These are phyloP conservation scores for Escovopsis sp. DNA, from an alignment of 2,329 filamentous ascomycete species.

Conservation along the genomic window DNA sequence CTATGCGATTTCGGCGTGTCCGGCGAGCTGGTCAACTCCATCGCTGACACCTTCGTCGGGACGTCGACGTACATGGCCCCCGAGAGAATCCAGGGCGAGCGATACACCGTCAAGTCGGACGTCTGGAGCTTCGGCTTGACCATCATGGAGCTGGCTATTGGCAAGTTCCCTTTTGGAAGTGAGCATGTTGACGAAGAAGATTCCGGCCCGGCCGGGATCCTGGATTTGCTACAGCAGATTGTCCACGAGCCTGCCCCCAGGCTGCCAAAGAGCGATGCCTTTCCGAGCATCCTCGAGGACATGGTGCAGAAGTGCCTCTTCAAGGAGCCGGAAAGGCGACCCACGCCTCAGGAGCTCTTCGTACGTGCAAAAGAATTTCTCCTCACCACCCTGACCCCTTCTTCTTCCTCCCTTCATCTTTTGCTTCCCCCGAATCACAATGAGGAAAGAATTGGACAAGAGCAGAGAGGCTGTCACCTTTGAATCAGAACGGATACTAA, in stretches of 20 bases:
- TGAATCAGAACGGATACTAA: too few species aligned
- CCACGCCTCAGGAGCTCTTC: slow-evolving; percentile 85
- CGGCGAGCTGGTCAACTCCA: slow-evolving; percentile 91
- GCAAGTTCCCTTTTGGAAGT: slow-evolving; percentile 83
- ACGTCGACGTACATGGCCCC: slow-evolving; percentile 99
- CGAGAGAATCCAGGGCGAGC: slow-evolving; percentile 90
- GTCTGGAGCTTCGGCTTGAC: slow-evolving; percentile 96
- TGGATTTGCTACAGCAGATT: slow-evolving; percentile 92
- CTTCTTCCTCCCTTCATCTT: too few species aligned
- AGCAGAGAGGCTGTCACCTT: too few species aligned
- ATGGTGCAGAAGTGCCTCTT: slow-evolving; percentile 93
- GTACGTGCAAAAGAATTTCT: slow-evolving; percentile 34
- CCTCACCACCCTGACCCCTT: too few species aligned
- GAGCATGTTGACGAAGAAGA: slow-evolving; percentile 57
- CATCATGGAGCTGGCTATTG: slow-evolving; percentile 95
- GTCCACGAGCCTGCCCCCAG: slow-evolving; percentile 89
- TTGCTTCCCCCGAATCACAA: too few species aligned
- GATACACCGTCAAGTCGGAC: slow-evolving; percentile 95
- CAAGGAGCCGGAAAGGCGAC: slow-evolving; percentile 77
- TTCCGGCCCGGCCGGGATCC: slow-evolving; percentile 78
- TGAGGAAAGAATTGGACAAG: too few species aligned
- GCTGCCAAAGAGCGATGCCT: slow-evolving; percentile 92
- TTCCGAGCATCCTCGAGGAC: slow-evolving; percentile 85
- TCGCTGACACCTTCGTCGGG: slow-evolving; percentile 94
- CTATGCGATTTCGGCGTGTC: slow-evolving; percentile 98